These are phyloP conservation scores for Penicillium sp. DNA, from an alignment of 2,329 filamentous ascomycete genomes.

Conservation along the genomic window DNA sequence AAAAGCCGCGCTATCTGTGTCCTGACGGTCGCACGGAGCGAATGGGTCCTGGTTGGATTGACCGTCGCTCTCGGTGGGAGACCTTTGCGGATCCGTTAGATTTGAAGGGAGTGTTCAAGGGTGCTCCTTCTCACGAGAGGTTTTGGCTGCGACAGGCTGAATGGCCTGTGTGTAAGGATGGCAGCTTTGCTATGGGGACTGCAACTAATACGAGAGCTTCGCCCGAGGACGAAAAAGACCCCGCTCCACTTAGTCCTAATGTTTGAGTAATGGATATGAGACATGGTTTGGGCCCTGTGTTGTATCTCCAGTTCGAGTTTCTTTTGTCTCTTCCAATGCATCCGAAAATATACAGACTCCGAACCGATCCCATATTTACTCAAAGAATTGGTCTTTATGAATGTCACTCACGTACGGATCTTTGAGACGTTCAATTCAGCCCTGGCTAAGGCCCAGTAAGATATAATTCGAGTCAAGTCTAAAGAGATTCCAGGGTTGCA, in stretches of 20 bases:
- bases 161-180: conserved; percentile 23
- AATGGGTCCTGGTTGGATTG: conserved; percentile 28
- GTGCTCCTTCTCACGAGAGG: conserved; percentile 21
- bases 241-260: background rate
- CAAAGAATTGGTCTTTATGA: too few relatives aligned
- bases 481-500: too few relatives aligned
- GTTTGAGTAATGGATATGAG: background rate
- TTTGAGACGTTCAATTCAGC: background rate
- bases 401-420: too few relatives aligned
- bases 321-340: background rate
- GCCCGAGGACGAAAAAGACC: background rate
- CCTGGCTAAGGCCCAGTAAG: background rate
- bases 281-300: background rate
- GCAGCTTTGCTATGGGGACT: conserved; percentile 22
- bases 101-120: conserved; percentile 20
- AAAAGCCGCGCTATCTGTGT: conserved; percentile 25
- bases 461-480: too few relatives aligned
- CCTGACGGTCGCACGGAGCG: conserved; percentile 25
- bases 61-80: conserved; percentile 21
- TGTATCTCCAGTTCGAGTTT: background rate
- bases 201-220: conserved; percentile 15
- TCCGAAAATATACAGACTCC: background rate
- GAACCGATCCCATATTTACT: background rate
- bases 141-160: conserved; percentile 24
- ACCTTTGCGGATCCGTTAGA: conserved; percentile 27